phyloP scores from a whole-genome alignment of 2,329 filamentous ascomycete genomes.

The Alternaria ethzedia region DNA sequence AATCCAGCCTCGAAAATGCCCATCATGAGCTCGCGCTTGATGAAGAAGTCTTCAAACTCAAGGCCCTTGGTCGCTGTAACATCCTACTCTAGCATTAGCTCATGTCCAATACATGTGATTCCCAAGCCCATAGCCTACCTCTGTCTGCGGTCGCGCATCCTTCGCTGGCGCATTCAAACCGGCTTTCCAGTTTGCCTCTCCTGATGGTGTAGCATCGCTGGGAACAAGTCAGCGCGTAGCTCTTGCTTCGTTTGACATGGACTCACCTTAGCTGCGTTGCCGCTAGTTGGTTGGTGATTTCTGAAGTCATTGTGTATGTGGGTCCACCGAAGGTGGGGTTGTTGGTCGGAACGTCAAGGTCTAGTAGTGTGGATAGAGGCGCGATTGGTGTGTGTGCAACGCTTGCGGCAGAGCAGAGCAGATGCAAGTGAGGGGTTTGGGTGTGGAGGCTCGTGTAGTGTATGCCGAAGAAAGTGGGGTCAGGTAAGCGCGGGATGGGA shows the following conservation, averaged over 20 bases:
- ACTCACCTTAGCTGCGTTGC: slow-evolving; percentile 58
- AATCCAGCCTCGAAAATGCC: slow-evolving; percentile 99
- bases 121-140: slow-evolving; percentile 60
- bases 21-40: slow-evolving; percentile 96
- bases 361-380: slow-evolving; percentile 11
- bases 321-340: slow-evolving; percentile 33
- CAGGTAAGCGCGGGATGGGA: slow-evolving; percentile 8
- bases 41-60: slow-evolving; percentile 95
- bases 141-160: slow-evolving; percentile 81
- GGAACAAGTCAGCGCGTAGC: slow-evolving; percentile 22
- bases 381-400: slow-evolving; percentile 23
- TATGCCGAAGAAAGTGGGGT: slow-evolving; percentile 15
- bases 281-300: slow-evolving; percentile 64
- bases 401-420: slow-evolving; percentile 23
- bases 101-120: background rate
- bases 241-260: background rate
- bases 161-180: slow-evolving; percentile 73
- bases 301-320: slow-evolving; percentile 53
- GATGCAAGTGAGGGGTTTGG: slow-evolving; percentile 25
- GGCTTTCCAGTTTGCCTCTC: slow-evolving; percentile 74
- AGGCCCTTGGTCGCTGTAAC: slow-evolving; percentile 97
- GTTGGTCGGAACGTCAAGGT: slow-evolving; percentile 22
- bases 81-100: slow-evolving; percentile 67
- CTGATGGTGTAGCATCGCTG: slow-evolving; percentile 55
- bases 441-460: slow-evolving; percentile 20